Evolutionary conservation across 805 yeast genomes (phyloP).

Genomic region (Wickerhamiella cacticola): DNA sequence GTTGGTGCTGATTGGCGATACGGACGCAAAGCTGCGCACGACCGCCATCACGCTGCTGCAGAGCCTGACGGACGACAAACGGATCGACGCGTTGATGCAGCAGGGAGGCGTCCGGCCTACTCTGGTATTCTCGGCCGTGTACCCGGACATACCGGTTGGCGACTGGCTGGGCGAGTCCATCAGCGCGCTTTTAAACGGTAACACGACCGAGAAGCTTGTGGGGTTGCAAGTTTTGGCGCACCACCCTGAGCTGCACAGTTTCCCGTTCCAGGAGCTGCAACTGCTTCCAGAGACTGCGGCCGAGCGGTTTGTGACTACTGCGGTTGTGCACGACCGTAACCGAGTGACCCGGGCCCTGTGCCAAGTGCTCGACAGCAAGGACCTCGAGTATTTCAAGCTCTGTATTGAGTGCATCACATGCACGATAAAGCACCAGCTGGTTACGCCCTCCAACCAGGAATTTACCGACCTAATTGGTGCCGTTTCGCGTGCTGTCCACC

Average conservation of each 20-base stretch:
- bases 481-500: neutral
- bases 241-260: constrained; percentile 7
- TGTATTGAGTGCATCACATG: neutral
- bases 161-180: constrained; percentile 9
- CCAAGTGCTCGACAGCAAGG: neutral
- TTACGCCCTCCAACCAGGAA: neutral
- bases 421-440: neutral
- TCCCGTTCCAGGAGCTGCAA: constrained; percentile 5
- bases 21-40: neutral
- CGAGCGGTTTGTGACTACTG: neutral
- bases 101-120: constrained; percentile 7
- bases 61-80: neutral
- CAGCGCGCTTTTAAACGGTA: neutral
- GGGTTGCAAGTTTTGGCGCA: constrained; percentile 6
- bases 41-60: neutral
- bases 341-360: neutral
- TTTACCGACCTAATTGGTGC: constrained; percentile 4
- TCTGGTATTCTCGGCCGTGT: constrained; percentile 11
- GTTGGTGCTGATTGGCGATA: neutral
- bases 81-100: constrained; percentile 4
- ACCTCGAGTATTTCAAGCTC: neutral
- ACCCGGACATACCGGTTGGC: constrained; percentile 12
- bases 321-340: neutral
- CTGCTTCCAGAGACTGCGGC: neutral
- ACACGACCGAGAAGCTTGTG: constrained; percentile 5